Base-by-base conservation (phyloP, 306 rosid species). In the Corylus americana region DNA sequence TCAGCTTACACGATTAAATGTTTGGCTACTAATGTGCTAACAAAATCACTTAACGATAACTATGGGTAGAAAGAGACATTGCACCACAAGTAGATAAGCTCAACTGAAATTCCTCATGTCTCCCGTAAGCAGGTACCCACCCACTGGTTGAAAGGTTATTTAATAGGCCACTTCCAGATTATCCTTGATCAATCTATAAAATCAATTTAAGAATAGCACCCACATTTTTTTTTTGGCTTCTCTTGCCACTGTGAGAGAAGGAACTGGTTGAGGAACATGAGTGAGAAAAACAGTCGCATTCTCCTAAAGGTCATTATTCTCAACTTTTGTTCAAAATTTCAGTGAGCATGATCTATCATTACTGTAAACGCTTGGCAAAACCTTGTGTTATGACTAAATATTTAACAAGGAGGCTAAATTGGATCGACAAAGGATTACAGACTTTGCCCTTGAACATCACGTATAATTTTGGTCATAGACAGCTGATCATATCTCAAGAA, bases 91-190 rank as follows among this genome's bases (percentile, higher is more conserved):
- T 78, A 79, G 45, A 49, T 10, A 81, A 76, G 73, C 76, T 57
- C 57, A 73, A 73, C 53, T 22, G 76, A 63, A 77, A 80, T 25
- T 77, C 62, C 71, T 17, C 76, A 74, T 59, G 2, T 37, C 73
- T 25, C 44, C 71, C 63, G 71, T 82, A 61, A 78, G 82, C 76
- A 64, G 85, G 73, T 54, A 50, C 76, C 67, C 75, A 50, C 76
- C 67, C 75, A 75, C 76, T 49, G 54, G 67, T 58, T 22, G 83
- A 82, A 74, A 61, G 77, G 47, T 73, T 51, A 47, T 62, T 74
- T 42, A 69, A 35, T 31, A 35, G 42, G 47, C 20, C 50, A 39
- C 49, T 67, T 16, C 14, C 71, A 37, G 71, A 67, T 67, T 67
- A 9, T 27, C 71, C 50, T 35, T 37, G 16, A 16, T 37, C 44